Evolutionary conservation across 2,329 filamentous ascomycete genomes (phyloP), one percentile per base, ranked within the genome.

Genomic region (Fusarium transvaalense): DNA sequence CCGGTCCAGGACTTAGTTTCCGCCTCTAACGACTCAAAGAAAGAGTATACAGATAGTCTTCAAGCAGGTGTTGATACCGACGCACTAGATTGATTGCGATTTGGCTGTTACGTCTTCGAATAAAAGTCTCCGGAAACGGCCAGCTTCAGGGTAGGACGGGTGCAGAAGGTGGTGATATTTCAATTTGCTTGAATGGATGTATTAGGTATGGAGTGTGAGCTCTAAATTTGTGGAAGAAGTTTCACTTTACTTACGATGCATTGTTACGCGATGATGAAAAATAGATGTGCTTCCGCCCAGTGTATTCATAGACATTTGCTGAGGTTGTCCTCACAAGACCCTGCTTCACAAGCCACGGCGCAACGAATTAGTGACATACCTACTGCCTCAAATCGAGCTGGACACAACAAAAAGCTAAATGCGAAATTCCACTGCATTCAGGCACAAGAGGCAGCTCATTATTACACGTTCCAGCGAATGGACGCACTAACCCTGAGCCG

Each of bases 401-500:
- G 25, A 41, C 17, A 47, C 46, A 60, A 41, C 17, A 47, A 41
- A 60, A 57, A 48, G 38, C 15, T 32, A 56, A 15, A 31, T 14
- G n/a, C 10, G 4, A 31, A 53, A 64, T 65, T 64, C 61, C 61
- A 60, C 25, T 48, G 54, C 27, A 42, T 48, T 39, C 46, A 65
- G 47, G 45, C 6, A 52, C 41, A 35, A 34, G 15, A 25, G 31
- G 27, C 12, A 42, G 19, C 42, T 54, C 47, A 53, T 60, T n/a
- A 48, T 32, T 60, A 25, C 23, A 50, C 61, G 61, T 64, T 64
- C 61, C 61, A 60, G 53, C 17, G 31, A 41, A 32, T 38, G 21
- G 35, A 60, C 61, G 17, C 61, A 53, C 61, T 64, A 64, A 42
- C 35, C 54, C 61, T 47, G 46, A 65, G 46, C 54, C 46, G 61